Conservation (phyloP, 108 stramenopile species). For the Nannochloropsis gaditana region DNA sequence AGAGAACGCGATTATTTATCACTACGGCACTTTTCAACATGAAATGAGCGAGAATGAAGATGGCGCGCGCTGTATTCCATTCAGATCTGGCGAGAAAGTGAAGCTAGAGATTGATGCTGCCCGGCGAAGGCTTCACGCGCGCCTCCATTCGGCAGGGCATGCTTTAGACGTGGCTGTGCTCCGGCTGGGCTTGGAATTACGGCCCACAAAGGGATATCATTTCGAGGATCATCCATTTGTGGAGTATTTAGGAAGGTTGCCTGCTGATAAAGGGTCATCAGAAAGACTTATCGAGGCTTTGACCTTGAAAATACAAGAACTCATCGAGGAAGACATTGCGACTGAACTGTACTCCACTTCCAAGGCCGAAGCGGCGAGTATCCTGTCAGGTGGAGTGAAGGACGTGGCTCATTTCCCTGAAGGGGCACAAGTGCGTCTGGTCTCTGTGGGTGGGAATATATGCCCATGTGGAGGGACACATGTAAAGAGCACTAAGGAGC, state of each 20-base stretch:
- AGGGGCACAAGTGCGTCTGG: slow-evolving; percentile 29
- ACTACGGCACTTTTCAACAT: not conserved
- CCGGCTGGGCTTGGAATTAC: slow-evolving; percentile 32
- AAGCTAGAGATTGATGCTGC: slow-evolving; percentile 19
- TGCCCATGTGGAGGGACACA: slow-evolving; percentile 54
- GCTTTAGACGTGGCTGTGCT: slow-evolving; percentile 49
- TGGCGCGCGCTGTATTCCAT: not conserved
- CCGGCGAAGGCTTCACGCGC: not conserved
- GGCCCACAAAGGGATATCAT: slow-evolving; percentile 50
- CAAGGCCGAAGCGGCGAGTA: not conserved
- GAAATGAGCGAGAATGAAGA: not conserved
- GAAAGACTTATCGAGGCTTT: not conserved
- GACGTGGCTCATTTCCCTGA: slow-evolving; percentile 22
- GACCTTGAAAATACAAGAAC: not conserved
- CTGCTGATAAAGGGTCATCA: slow-evolving; percentile 22
- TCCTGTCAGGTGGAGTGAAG: not conserved
- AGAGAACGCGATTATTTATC: not conserved
- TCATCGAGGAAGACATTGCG: not conserved
- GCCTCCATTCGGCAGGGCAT: slow-evolving; percentile 52
- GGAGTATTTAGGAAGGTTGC: slow-evolving; percentile 40
- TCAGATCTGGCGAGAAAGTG: not conserved
- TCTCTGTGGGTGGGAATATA: slow-evolving; percentile 39
- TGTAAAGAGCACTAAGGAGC: slow-evolving; percentile 41
- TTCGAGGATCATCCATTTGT: slow-evolving; percentile 48
- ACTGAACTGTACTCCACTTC: not conserved